Evolutionary conservation across 1,284 basidiomycete species (phyloP), one percentile per base, ranked within the genome.

Genomic region (Ceratobasidium sp.): DNA sequence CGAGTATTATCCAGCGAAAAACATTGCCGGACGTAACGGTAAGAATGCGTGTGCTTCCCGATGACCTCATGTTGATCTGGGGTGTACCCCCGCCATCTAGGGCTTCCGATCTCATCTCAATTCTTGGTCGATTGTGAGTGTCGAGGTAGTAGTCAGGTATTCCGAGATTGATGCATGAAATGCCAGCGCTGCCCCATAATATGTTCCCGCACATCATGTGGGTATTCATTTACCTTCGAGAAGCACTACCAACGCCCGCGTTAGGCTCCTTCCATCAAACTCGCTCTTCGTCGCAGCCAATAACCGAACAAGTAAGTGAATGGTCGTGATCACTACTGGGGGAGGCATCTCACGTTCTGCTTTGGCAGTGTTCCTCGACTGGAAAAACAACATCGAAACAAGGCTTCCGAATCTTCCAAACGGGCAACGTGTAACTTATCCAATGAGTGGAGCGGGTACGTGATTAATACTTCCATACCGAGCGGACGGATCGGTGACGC

Each of bases 1-100:
- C 76, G 92, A 94, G 78, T 94, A 86, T 80, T 93, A 85, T 79
- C 92, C 92, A 43, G 88, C 91, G 0, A 93, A 92, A n/a, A 83
- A 84, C 72, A 87, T 92, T 67, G 82, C 87, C 73, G 86, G 83
- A 23, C 88, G 84, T 2, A 86, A 88, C 70, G 92, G 91, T 52
- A n/a, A 3, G 61, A 50, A 16, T 26, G n/a, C 1, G n/a, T n/a
- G 8, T 46, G 32, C 48, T 64, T 39, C 43, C 23, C 26, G 23
- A 26, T 50, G 46, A 45, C 26, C 41, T 43, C 41, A 50, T 48
- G n/a, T 23, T 62, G 32, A 62, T 50, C 18, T 28, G 36, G 58
- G 41, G 41, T 45, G 36, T 30, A 60, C 41, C 26, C 39, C n/a
- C 45, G 16, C 32, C 23, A 23, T 18, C 2, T 26, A 52, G 61